Evolutionary conservation across 2,329 filamentous ascomycete species (phyloP), one percentile per base, ranked within the genome.

Genomic region (Chrysoporthe cubensis): DNA sequence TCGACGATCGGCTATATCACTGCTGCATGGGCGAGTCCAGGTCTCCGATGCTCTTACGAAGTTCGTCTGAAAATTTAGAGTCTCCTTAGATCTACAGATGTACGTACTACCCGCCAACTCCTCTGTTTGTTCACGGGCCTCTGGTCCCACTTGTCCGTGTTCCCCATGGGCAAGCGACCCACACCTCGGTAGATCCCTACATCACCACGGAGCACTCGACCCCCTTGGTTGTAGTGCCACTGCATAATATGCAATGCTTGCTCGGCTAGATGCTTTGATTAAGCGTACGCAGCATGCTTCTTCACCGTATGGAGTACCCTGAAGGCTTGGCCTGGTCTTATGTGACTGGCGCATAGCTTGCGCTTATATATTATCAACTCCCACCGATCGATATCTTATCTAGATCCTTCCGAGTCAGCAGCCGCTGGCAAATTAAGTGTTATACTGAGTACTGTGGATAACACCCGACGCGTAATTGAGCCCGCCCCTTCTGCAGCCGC

Each of bases 241-340:
- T 13, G 26, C 26, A 26, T 26, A 26, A 26, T 26, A 26, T 26
- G 26, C 26, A 11, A 52, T 32, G 21, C n/a, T 32, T 21, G 48
- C 6, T n/a, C 2, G 26, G 9, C 2, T 52, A 21, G 48, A 21
- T 13, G 9, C n/a, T 21, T 52, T 52, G 8, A 52, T 32, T 52
- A 52, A 52, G 48, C 48, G 48, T 52, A 52, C 21, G n/a, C 3
- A 52, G 9, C 48, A 52, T 52, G 48, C 48, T 52, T 50, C 48
- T 21, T 50, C 48, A 50, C 7, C 11, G n/a, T n/a, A 50, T 9
- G n/a, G 8, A 21, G 21, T 3, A 26, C n/a, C 11, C n/a, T n/a
- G 48, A 8, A 21, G 48, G 48, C 14, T 18, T 18, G 44, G 44
- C 14, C 2, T 46, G 14, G 44, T 40, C 48, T 50, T 32, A n/a